A percentile compares a stretch with the other conserved stretches of the same genome.
Conservation (phyloP, 2,329 filamentous ascomycete species). For the Colletotrichum chlorophyti region DNA sequence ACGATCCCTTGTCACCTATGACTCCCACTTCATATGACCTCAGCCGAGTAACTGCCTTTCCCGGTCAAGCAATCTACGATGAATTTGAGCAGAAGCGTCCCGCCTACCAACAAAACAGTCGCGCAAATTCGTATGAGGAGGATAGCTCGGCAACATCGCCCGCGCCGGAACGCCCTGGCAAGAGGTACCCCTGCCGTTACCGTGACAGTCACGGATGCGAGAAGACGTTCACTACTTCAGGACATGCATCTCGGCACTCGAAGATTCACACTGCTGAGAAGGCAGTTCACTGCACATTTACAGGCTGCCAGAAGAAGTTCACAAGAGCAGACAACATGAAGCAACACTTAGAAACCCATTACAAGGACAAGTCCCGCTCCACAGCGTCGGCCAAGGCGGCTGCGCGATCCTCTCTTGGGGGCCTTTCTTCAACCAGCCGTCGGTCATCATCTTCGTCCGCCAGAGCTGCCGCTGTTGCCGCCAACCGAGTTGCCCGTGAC, state of each 20-base stretch:
- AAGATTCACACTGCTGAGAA: slow-evolving; percentile 87
- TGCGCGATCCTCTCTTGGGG: slow-evolving; percentile 35
- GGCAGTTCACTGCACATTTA: slow-evolving; percentile 71
- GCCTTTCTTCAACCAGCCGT: slow-evolving; percentile 35
- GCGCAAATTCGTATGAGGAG: slow-evolving; percentile 59
- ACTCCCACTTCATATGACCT: slow-evolving; percentile 59
- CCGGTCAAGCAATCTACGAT: slow-evolving; percentile 33
- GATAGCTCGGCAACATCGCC: slow-evolving; percentile 51
- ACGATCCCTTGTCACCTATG: slow-evolving; percentile 60
- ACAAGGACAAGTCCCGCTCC: slow-evolving; percentile 64
- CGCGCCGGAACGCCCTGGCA: slow-evolving; percentile 57
- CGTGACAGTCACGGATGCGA: slow-evolving; percentile 74
- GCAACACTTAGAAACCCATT: slow-evolving; percentile 81
- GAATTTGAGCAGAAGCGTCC: slow-evolving; percentile 46
- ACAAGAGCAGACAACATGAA: slow-evolving; percentile 89
- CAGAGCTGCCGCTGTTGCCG: slow-evolving; percentile 35
- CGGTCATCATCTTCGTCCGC: slow-evolving; percentile 40
- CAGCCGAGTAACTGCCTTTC: slow-evolving; percentile 41
- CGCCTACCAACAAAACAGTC: slow-evolving; percentile 49
- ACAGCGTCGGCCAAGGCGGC: slow-evolving; percentile 37
- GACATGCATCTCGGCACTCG: slow-evolving; percentile 83
- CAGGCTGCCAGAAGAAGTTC: slow-evolving; percentile 80
- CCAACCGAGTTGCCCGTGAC: slow-evolving; percentile 38
- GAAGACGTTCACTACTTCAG: slow-evolving; percentile 84
- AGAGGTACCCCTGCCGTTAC: slow-evolving; percentile 78